Percentiles rank a stretch among this genome's conserved stretches.
Evolutionary conservation across 352 stramenopile genomes (phyloP).

Genomic region (Globisporangium radiosum): DNA sequence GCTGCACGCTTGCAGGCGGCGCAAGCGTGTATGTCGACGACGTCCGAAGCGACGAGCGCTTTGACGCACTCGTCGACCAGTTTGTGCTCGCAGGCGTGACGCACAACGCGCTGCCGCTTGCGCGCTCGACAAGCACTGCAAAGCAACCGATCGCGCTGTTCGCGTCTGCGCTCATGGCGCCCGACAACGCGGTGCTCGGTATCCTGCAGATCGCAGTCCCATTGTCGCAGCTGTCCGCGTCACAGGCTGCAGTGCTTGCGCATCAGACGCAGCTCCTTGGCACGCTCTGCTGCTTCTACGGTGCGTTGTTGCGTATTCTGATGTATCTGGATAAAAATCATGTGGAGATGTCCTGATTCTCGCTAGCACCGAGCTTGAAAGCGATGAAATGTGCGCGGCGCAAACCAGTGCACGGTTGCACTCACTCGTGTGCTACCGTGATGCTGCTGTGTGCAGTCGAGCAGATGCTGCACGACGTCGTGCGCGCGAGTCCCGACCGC

Average conservation of each 20-base stretch:
- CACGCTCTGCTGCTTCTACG: constrained; percentile 37
- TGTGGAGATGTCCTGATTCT: no score
- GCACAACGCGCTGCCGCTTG: constrained; percentile 1
- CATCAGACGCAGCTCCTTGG: constrained; percentile 19
- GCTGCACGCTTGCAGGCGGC: constrained; percentile 30
- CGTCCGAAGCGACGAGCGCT: constrained; percentile 33
- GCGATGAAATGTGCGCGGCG: no score
- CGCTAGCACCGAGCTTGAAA: background rate
- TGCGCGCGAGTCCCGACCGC: constrained; percentile 45
- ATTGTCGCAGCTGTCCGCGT: constrained; percentile 10
- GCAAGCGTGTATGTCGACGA: constrained; percentile 34
- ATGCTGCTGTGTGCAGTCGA: constrained; percentile 29
- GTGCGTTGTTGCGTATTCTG: constrained; percentile 16
- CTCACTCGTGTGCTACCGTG: background rate
- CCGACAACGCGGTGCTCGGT: constrained; percentile 43
- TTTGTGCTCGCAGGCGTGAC: constrained; percentile 26
- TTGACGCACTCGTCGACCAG: constrained; percentile 64
- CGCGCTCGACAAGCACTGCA: no score
- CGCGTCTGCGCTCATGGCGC: constrained; percentile 30
- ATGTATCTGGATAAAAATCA: background rate
- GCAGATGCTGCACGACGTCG: constrained; percentile 53
- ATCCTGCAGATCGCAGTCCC: constrained; percentile 46
- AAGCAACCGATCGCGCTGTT: constrained; percentile 32
- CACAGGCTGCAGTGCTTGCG: background rate
- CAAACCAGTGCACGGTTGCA: no score